A percentile compares a stretch with the other conserved stretches of the same genome.
These are phyloP conservation scores for Scenedesmus sp. DNA, from an alignment of 163 green algal genomes.

Conservation along the genomic window DNA sequence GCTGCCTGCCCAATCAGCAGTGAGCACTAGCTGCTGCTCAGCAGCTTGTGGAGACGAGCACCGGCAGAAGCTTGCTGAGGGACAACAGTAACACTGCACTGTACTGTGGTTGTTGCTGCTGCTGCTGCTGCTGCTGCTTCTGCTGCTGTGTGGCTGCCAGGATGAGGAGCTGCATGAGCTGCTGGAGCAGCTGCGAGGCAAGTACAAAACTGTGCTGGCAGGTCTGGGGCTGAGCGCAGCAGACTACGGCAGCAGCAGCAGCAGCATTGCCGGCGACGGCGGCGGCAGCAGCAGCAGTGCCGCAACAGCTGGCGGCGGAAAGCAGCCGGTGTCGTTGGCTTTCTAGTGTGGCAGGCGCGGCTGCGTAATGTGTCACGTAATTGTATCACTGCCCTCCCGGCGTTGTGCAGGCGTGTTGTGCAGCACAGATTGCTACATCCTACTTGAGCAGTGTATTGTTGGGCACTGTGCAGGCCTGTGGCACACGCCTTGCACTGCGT, in stretches of 20 bases:
- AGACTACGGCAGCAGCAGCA: conserved; percentile 23
- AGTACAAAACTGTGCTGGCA: conserved; percentile 68
- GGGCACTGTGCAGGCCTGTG: too few relatives aligned
- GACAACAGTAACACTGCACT: too few relatives aligned
- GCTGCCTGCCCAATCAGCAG: too few relatives aligned
- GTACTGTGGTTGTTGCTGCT: neutral
- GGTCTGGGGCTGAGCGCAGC: conserved; percentile 29
- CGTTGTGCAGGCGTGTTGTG: neutral
- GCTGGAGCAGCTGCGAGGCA: conserved; percentile 66
- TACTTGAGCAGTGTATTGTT: too few relatives aligned
- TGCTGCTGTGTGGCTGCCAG: too few relatives aligned
- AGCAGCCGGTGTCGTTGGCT: neutral
- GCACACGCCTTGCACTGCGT: too few relatives aligned
- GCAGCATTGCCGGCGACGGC: neutral
- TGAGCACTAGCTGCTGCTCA: too few relatives aligned
- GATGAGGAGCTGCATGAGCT: conserved; percentile 64
- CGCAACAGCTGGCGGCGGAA: neutral
- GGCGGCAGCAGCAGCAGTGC: conserved; percentile 5
- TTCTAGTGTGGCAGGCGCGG: neutral
- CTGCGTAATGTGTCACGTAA: too few relatives aligned
- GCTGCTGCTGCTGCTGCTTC: neutral
- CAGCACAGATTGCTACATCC: too few relatives aligned
- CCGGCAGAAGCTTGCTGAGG: neutral
- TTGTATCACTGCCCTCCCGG: too few relatives aligned
- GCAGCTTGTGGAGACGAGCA: too few relatives aligned